Base-by-base conservation (phyloP, 164 flowering plant genomes). In the Aristolochia contorta region DNA sequence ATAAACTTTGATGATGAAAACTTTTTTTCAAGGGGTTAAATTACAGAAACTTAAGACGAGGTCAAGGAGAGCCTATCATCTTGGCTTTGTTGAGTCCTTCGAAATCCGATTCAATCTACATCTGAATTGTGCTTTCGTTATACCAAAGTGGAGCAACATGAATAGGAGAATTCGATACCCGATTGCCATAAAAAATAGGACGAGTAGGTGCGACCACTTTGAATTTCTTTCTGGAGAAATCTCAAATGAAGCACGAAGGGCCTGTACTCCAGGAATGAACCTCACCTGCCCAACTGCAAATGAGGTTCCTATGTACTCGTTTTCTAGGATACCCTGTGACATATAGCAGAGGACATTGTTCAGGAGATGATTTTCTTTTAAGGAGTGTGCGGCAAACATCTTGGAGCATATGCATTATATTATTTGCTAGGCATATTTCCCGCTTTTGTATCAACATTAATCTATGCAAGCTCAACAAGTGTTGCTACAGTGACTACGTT, bases 251-350 rank as follows among this genome's bases (percentile, higher is more conserved):
- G 80, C 81, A 14, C 65, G 83, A 25, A 91, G 79, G 23, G 99
- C 96, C 71, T 94, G 87, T 54, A 71, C 76, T 6, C 96, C 97
- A 4, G 99, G 66, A 65, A 94, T 85, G 62, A 79, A 73, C 68
- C 97, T 75, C 24, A 91, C 96, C 64, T 89, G 83, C 66, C 97
- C 99, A n/a, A 91, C 85, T 4, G 96, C 87, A 72, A 77, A 94
- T 13, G 84, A 79, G 30, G 87, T 84, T 15, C 86, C 91, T 2
- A 84, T 71, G 69, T 86, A 94, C 71, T 94, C 99, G 59, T 94
- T 94, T 77, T 94, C 97, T 78, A 94, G 49, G 12, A 94, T 81
- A 33, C 99, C 97, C 97, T 93, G 80, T 19, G 74, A 58, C 54
- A 73, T 20, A 27, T 12, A 58, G 32, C 18, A 58, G 20, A 48